Conservation (phyloP, 257 asterid species). For the Plantago major region DNA sequence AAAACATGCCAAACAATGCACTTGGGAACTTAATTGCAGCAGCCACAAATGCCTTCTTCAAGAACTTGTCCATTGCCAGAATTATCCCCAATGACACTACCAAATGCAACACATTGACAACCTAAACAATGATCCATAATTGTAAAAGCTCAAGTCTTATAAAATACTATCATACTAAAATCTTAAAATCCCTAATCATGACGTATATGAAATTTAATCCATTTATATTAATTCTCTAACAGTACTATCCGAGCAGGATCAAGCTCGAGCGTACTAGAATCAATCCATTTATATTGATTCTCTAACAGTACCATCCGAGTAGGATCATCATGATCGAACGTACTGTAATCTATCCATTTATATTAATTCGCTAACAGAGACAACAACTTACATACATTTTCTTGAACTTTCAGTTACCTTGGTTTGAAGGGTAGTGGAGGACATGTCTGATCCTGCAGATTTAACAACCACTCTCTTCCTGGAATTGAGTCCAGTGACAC, state of each 20-base stretch:
- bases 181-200: no score
- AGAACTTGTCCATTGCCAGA: constrained; percentile 67
- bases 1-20: constrained; percentile 93
- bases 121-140: constrained; percentile 34
- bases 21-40: constrained; percentile 97
- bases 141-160: background rate
- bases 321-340: background rate
- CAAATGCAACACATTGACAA: constrained; percentile 66
- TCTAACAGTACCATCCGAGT: no score
- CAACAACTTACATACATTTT: background rate
- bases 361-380: background rate
- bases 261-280: no score
- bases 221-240: no score
- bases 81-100: constrained; percentile 76
- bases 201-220: no score
- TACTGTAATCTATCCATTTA: background rate
- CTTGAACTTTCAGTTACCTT: constrained; percentile 30
- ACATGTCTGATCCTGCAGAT: constrained; percentile 38
- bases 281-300: no score
- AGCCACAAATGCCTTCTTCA: constrained; percentile 71
- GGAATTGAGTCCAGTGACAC: constrained; percentile 3
- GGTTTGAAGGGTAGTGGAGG: constrained; percentile 40
- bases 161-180: no score
- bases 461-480: constrained; percentile 32
- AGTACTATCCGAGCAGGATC: no score